phyloP scores from a whole-genome alignment of 2,329 filamentous ascomycete species.

The Plectosphaerella cucumerina region DNA sequence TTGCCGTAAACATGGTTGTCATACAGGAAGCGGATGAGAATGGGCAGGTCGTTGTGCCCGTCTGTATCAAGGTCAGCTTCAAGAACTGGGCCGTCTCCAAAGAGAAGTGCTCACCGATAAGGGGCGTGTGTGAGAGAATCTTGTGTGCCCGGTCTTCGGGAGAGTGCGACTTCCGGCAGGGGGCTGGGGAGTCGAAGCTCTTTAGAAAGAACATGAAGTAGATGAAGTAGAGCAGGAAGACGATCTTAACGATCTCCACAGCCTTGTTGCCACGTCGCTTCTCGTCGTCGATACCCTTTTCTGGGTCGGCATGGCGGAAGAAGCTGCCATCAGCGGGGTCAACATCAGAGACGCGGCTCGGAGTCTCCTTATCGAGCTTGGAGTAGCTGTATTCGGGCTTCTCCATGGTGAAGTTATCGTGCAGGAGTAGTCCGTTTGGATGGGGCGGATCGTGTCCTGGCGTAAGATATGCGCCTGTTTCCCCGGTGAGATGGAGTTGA shows the following conservation, averaged over 20 bases:
- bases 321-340: not conserved
- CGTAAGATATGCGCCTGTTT: too few species aligned
- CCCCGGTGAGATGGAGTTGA: too few species aligned
- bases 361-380: not conserved
- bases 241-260: not conserved
- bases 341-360: not conserved
- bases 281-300: not conserved
- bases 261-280: not conserved
- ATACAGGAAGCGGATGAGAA: slow-evolving; percentile 62
- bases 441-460: too few species aligned
- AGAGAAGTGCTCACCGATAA: slow-evolving; percentile 38
- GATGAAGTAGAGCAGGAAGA: not conserved
- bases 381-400: not conserved
- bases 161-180: slow-evolving; percentile 5
- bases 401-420: not conserved
- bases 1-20: slow-evolving; percentile 73
- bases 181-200: not conserved
- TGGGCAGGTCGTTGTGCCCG: slow-evolving; percentile 84
- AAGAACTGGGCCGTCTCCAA: not conserved
- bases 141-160: slow-evolving; percentile 40
- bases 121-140: slow-evolving; percentile 40
- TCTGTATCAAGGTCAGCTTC: slow-evolving; percentile 44
- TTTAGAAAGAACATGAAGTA: not conserved
- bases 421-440: too few species aligned
- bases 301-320: not conserved